Evolutionary conservation across 2,329 filamentous ascomycete genomes (phyloP).

Genomic region (Monilinia fructicola): DNA sequence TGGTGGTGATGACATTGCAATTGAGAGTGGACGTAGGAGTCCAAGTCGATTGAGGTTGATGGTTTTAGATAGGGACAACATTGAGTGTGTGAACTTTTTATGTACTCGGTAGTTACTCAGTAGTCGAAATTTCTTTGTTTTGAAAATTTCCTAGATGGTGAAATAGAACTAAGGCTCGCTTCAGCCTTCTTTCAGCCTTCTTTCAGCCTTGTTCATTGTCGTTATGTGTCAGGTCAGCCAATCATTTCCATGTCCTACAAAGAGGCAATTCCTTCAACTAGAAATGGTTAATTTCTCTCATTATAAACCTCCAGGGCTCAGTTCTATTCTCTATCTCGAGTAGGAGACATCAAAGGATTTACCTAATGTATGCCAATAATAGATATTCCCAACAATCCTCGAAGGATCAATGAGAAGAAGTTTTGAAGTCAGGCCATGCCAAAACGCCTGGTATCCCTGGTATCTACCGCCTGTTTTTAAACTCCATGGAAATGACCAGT

Average conservation of each 20-base stretch:
- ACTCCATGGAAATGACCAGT: background rate
- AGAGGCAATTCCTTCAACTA: background rate
- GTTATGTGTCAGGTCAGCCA: background rate
- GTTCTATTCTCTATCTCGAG: background rate
- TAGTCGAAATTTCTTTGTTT: conserved; percentile 10
- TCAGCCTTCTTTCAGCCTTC: conserved; percentile 13
- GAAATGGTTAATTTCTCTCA: background rate
- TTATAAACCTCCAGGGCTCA: background rate
- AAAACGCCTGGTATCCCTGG: conserved; percentile 25
- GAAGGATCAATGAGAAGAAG: background rate
- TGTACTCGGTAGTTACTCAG: background rate
- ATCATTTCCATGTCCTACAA: background rate
- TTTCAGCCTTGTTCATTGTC: conserved; percentile 2
- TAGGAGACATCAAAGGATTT: background rate
- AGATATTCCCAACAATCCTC: background rate
- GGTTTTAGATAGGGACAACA: conserved; percentile 5
- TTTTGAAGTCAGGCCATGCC: background rate
- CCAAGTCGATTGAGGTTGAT: conserved; percentile 8
- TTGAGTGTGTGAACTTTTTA: background rate
- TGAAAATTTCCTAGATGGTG: background rate
- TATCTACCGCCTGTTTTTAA: conserved; percentile 16
- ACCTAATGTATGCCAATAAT: background rate
- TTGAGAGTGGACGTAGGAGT: conserved; percentile 1
- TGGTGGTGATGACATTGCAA: conserved; percentile 13
- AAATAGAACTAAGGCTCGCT: background rate